Evolutionary conservation across 148 eudicot species (phyloP), one percentile per base, ranked within the genome.

Genomic region (Polygonum aviculare): DNA sequence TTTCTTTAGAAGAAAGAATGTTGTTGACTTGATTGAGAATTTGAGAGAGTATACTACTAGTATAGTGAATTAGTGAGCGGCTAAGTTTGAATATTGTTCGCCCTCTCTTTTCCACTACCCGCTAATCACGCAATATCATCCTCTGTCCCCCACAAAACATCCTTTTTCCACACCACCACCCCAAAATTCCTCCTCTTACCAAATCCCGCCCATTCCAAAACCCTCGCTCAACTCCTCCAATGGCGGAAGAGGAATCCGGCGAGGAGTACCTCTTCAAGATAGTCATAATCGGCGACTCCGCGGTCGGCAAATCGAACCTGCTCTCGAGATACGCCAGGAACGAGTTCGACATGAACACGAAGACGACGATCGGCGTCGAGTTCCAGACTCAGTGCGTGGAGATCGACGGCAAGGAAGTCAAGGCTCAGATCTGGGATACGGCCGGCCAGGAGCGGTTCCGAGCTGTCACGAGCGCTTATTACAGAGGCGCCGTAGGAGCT

Each of bases 241-340:
- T 70, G 74, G 74, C 49, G 47, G 74, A 70, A 6, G 74, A 70
- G 6, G 74, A 39, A 44, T 70, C 74, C 11, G 74, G 74, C 7
- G 74, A 70, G 74, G 74, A 70, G 26, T 70, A 70, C 50, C 74
- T 70, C 22, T 39, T 69, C 73, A 69, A 69, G 71, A 65, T 65
- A 10, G 71, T 65, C 5, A 65, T 65, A 65, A 65, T 65, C n/a
- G 71, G 71, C 39, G 71, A 65, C 15, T 65, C 71, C 5, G 71
- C 71, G 16, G 71, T 65, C 14, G 72, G 72, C n/a, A 69, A 70
- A 40, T 70, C 74, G 47, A 70, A 70, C 50, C 74, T 70, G 0
- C 74, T 70, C 26, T 70, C 48, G 3, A 40, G 74, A 10, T 70
- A 70, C 49, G 74, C 74, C 31, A 39, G 74, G 18, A 70, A 70